phyloP scores from a whole-genome alignment of 106 monocot genomes.

The Phalaenopsis aphrodite region DNA sequence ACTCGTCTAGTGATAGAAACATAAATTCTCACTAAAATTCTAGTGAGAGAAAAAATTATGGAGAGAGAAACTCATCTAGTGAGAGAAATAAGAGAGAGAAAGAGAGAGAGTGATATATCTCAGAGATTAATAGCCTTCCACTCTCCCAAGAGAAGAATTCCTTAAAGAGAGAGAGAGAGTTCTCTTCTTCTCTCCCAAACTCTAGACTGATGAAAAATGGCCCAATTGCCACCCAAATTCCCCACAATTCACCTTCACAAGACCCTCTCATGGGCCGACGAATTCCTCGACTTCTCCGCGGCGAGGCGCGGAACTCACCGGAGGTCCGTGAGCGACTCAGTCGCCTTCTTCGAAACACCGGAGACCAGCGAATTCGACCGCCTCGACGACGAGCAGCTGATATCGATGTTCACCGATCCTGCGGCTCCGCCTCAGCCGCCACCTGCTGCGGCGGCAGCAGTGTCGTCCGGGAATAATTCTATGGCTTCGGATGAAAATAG shows the following conservation, averaged over 20 bases:
- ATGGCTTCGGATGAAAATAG: conserved; percentile 52
- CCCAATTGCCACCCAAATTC: conserved; percentile 63
- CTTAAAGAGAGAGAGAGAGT: no score
- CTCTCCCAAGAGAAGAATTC: no score
- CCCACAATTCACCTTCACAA: conserved; percentile 30
- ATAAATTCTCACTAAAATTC: background rate
- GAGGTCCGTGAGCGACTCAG: conserved; percentile 50
- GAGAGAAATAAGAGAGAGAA: background rate
- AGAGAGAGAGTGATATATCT: background rate
- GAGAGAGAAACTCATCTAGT: background rate
- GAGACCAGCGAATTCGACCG: conserved; percentile 38
- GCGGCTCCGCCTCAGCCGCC: conserved; percentile 3
- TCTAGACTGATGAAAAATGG: conserved; percentile 15
- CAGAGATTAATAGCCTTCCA: background rate
- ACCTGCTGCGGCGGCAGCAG: conserved; percentile 1
- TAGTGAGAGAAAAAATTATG: background rate
- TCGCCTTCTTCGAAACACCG: conserved; percentile 49
- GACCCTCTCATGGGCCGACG: conserved; percentile 44
- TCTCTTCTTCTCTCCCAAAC: background rate
- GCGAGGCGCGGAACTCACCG: conserved; percentile 49
- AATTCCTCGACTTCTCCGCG: conserved; percentile 70
- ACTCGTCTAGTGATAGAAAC: background rate
- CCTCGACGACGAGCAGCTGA: conserved; percentile 77
- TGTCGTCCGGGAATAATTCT: conserved; percentile 23
- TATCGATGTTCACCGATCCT: conserved; percentile 83